Evolutionary conservation across 495 filamentous ascomycete genomes (phyloP), one percentile per base, ranked within the genome.

Genomic region (Hypoxylon cercidicola): DNA sequence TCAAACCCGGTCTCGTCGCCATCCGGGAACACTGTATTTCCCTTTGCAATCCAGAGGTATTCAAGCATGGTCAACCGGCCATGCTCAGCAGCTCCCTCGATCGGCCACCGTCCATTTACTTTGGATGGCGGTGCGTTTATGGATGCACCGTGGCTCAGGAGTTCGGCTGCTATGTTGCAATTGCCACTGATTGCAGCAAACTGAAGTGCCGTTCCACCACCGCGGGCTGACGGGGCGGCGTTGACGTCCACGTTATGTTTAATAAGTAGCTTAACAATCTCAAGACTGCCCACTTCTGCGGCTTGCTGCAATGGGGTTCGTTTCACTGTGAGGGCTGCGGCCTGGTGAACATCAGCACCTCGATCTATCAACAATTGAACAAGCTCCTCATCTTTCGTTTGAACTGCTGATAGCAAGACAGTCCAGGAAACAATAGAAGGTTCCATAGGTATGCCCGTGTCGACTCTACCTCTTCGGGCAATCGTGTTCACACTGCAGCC

Each of bases 71-170:
- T 76, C 10, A 83, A 54, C 21, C 79, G 75, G 2, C 79, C 78
- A 44, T 79, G 54, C 51, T 81, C 80, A 11, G 80, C 78, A 2
- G 80, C 78, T n/a, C 73, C 79, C 52, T 78, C 73, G 2, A 83
- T 58, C 8, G 79, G 74, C 48, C 79, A 82, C 40, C 79, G 57
- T 0, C 80, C 80, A 4, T 73, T 10, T 0, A 57, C 39, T 15
- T 50, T 45, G 28, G 72, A 69, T 23, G 72, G 57, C 0, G 56
- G 54, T 11, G 52, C 48, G 35, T 66, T 54, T 8, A 67, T 21
- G 16, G 54, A 19, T 0, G 74, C 72, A 12, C 70, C 63, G 3
- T 54, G 51, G 11, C 44, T 37, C 0, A 77, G 25, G 2, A 77
- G 52, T 11, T 70, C 45, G 7, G 64, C 59, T 16, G 66, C 68